These are phyloP conservation scores for Epithemia pelagica DNA, from an alignment of 108 stramenopile species.

Conservation along the genomic window DNA sequence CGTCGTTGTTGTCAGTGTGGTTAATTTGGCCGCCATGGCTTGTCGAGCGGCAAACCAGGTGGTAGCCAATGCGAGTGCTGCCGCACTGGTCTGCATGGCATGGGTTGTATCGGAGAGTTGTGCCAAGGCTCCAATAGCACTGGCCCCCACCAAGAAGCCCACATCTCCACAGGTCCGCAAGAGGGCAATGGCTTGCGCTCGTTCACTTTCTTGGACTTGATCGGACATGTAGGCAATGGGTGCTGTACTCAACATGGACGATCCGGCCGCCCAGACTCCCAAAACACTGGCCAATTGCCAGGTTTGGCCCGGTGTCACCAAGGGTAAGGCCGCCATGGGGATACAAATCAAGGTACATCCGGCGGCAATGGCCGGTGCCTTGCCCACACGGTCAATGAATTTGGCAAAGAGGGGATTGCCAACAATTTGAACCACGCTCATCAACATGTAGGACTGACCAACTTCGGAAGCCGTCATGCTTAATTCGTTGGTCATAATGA, in stretches of 20 bases:
- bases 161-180: slow-evolving; percentile 78
- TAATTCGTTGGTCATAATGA: slow-evolving; percentile 68
- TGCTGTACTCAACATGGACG: slow-evolving; percentile 61
- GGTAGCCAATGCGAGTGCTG: slow-evolving; percentile 56
- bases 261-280: slow-evolving; percentile 66
- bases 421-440: slow-evolving; percentile 71
- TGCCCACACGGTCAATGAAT: slow-evolving; percentile 61
- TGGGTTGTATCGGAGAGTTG: slow-evolving; percentile 37
- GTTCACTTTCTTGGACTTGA: slow-evolving; percentile 40
- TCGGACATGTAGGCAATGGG: slow-evolving; percentile 73
- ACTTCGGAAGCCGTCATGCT: slow-evolving; percentile 63
- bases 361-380: slow-evolving; percentile 57
- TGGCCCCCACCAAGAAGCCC: slow-evolving; percentile 76
- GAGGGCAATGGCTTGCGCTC: slow-evolving; percentile 81
- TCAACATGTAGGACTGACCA: slow-evolving; percentile 80
- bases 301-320: slow-evolving; percentile 21
- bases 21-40: slow-evolving; percentile 1
- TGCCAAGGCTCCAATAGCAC: slow-evolving; percentile 56
- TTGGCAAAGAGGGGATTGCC: slow-evolving; percentile 65
- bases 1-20: not conserved
- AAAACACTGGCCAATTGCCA: slow-evolving; percentile 45
- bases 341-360: slow-evolving; percentile 62
- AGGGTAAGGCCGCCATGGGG: slow-evolving; percentile 54
- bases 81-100: slow-evolving; percentile 72
- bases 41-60: slow-evolving; percentile 54